Base-by-base conservation (phyloP, 768 basidiomycete genomes). In the Favolaschia claudopus region DNA sequence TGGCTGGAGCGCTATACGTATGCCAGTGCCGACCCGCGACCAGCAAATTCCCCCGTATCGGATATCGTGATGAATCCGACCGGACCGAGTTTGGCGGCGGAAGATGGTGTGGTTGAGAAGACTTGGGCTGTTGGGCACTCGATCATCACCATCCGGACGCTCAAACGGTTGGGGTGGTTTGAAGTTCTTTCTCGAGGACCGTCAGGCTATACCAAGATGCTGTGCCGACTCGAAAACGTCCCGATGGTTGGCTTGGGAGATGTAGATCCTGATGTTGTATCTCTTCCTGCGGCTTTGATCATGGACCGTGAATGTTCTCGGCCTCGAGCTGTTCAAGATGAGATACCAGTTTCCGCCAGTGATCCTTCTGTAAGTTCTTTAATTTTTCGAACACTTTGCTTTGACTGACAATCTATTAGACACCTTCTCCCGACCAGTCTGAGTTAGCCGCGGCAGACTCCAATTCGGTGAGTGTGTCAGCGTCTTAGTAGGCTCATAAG, bases 1-100 rank as follows among this genome's bases (percentile, higher is more conserved):
- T 99, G 96, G 95, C 82, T 99, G 17, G 91, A 94, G 10, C 83
- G 97, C 17, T 97, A 97, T 70, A 91, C 96, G 0, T 98, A 96
- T 67, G 94, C 89, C 14, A 95, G 91, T 67, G 94, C 95, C 15
- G 95, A 97, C 69, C 96, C 96, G 1, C 86, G 92, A 15, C 94
- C 96, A 2, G 86, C 94, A 1, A 83, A 81, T 29, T 93, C 93
- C 1, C 80, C 89, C 47, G 82, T 98, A 52, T 85, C 83, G 60
- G 91, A 95, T 32, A 85, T 95, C 49, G 81, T 96, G 47, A 88
- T 89, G 83, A 85, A 84, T 44, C 80, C 85, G 2, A 74, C 74
- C 45, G 67, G 63, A 29, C 66, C 72, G 39, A 54, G 66, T 40
- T n/a, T 59, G 31, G 20, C 65, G 39, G 55, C 78, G 0, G 82